phyloP scores from a whole-genome alignment of 2,329 filamentous ascomycete genomes.

The Colletotrichum tofieldiae region DNA sequence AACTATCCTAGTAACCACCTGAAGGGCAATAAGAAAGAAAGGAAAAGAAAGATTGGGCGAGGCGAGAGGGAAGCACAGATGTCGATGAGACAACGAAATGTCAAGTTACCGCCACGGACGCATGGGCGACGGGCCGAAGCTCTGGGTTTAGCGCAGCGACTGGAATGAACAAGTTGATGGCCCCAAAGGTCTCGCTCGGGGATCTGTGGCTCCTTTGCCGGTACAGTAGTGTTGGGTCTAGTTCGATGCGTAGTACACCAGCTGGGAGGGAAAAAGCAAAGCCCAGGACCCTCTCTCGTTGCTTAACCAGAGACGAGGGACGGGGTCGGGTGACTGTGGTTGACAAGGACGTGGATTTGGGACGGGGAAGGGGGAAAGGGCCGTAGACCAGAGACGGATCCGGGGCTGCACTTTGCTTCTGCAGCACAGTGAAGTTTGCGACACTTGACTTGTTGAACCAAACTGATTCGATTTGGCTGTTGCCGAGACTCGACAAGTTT shows the following conservation, averaged over 20 bases:
- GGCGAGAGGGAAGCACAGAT: slow-evolving; percentile 39
- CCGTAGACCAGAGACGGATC: slow-evolving; percentile 3
- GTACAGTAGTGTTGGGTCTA: slow-evolving; percentile 39
- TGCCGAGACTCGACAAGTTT: slow-evolving; percentile 8
- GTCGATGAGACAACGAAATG: slow-evolving; percentile 42
- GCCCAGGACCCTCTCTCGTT: slow-evolving; percentile 18
- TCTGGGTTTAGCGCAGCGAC: slow-evolving; percentile 36
- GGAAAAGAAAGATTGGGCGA: slow-evolving; percentile 43
- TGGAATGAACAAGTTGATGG: slow-evolving; percentile 19
- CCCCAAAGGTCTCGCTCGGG: slow-evolving; percentile 33
- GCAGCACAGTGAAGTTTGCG: slow-evolving; percentile 2
- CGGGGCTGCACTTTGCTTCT: slow-evolving; percentile 2
- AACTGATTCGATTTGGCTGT: not conserved
- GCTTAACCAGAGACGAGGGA: slow-evolving; percentile 22
- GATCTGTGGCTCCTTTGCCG: slow-evolving; percentile 35
- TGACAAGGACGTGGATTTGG: slow-evolving; percentile 22
- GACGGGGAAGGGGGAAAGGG: slow-evolving; percentile 4
- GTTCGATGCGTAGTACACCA: slow-evolving; percentile 33
- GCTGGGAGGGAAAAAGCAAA: slow-evolving; percentile 36
- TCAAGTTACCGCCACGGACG: slow-evolving; percentile 41
- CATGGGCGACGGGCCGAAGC: slow-evolving; percentile 40
- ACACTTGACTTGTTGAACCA: slow-evolving; percentile 23
- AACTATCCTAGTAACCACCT: slow-evolving; percentile 39
- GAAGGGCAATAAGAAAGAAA: slow-evolving; percentile 39
- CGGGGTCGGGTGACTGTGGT: slow-evolving; percentile 16